These are phyloP conservation scores for Stemphylium vesicarium DNA, from an alignment of 2,329 filamentous ascomycete species.

Conservation along the genomic window DNA sequence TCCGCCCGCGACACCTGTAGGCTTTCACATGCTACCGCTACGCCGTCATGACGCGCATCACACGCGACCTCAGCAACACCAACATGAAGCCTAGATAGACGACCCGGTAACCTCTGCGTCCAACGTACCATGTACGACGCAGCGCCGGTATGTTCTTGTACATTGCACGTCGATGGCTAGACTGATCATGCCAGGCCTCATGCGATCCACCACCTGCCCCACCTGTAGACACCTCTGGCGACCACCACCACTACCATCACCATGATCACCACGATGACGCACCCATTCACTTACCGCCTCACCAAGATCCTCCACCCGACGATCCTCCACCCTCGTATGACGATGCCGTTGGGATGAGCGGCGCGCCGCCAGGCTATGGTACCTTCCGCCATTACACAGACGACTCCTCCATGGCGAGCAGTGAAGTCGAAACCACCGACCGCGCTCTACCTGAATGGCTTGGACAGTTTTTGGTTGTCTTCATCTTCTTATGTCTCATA, in stretches of 20 bases:
- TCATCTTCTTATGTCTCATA: conserved; percentile 36
- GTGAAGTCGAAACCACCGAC: conserved; percentile 31
- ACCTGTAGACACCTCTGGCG: conserved; percentile 1
- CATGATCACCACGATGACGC: conserved; percentile 10
- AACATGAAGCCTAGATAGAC: conserved; percentile 10
- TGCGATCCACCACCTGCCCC: conserved; percentile 19
- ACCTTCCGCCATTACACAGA: conserved; percentile 39
- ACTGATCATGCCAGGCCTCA: conserved; percentile 9
- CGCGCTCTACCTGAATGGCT: conserved; percentile 37
- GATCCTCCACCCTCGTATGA: conserved; percentile 45
- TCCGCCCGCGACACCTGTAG: conserved; percentile 18
- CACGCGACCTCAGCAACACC: conserved; percentile 15
- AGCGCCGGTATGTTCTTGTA: conserved; percentile 2
- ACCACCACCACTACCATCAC: conserved; percentile 18
- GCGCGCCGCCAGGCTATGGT: conserved; percentile 40
- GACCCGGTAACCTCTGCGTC: neutral
- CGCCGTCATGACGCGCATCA: conserved; percentile 17
- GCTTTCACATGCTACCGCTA: conserved; percentile 23
- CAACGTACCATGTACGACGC: conserved; percentile 19
- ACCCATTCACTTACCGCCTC: conserved; percentile 2
- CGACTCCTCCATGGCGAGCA: conserved; percentile 39
- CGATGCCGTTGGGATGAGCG: conserved; percentile 33
- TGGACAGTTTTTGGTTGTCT: conserved; percentile 36
- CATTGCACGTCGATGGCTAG: neutral
- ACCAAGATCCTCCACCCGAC: conserved; percentile 19